A percentile compares a stretch with the other conserved stretches of the same genome.
These are phyloP conservation scores for Vitis labrusca DNA, from an alignment of 164 flowering plant species.

Conservation along the genomic window DNA sequence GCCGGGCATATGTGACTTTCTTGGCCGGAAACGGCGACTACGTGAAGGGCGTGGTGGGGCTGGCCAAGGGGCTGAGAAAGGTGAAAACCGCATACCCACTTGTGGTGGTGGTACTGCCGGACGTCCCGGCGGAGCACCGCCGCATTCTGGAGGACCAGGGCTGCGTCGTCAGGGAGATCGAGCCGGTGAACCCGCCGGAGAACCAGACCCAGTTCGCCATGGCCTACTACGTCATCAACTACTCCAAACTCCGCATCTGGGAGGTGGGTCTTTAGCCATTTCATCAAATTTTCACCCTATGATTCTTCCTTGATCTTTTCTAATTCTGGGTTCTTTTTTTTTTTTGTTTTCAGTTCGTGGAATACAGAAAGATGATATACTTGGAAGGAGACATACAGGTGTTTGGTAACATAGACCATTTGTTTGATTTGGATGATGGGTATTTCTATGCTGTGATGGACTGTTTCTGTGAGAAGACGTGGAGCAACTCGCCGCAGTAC, in stretches of 20 bases:
- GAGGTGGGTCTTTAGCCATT: constrained; percentile 9
- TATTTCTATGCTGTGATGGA: constrained; percentile 19
- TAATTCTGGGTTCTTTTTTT: not conserved
- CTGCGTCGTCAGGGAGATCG: constrained; percentile 51
- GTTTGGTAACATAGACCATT: constrained; percentile 18
- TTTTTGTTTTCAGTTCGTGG: constrained; percentile 15
- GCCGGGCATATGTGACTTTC: constrained; percentile 52
- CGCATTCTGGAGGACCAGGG: constrained; percentile 43
- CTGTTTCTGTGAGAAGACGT: constrained; percentile 22
- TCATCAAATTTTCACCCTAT: no score
- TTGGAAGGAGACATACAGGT: constrained; percentile 23
- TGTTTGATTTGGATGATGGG: constrained; percentile 15
- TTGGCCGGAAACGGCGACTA: constrained; percentile 60
- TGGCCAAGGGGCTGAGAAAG: constrained; percentile 63
- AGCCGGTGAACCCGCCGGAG: constrained; percentile 53
- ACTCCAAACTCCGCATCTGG: constrained; percentile 28
- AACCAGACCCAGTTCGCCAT: constrained; percentile 38
- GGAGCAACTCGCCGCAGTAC: constrained; percentile 16
- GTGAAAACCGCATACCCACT: constrained; percentile 47
- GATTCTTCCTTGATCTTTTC: not conserved
- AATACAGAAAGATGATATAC: constrained; percentile 17
- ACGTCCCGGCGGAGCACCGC: constrained; percentile 58
- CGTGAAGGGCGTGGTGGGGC: constrained; percentile 56
- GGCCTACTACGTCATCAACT: constrained; percentile 24
- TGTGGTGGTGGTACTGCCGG: constrained; percentile 60